Conservation (phyloP, 305 asterid species). For the Fraxinus sp. region DNA sequence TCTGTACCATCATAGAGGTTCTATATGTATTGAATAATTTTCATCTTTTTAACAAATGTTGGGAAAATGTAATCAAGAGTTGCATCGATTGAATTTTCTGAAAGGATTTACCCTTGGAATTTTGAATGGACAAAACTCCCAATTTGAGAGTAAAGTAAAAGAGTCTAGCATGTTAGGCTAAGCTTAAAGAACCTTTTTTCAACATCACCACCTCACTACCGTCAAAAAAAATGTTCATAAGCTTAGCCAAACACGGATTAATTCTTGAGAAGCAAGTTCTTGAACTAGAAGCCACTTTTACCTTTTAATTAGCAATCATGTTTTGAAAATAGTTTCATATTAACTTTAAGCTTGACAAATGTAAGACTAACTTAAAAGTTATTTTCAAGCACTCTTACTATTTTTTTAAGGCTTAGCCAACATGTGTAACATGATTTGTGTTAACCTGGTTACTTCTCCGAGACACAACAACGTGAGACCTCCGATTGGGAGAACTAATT, state of each 20-base stretch:
- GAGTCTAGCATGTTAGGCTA: neutral
- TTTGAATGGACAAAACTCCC: too few species aligned
- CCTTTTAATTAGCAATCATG: neutral
- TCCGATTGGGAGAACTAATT: neutral
- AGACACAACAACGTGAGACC: neutral
- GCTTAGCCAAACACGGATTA: neutral
- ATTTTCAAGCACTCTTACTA: neutral
- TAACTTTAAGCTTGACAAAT: neutral
- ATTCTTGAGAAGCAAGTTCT: neutral
- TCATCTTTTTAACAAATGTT: neutral
- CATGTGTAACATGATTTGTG: neutral
- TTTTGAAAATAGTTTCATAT: neutral
- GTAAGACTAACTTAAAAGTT: neutral
- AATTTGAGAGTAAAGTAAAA: neutral
- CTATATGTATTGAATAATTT: neutral
- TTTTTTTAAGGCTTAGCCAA: neutral
- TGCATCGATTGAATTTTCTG: neutral
- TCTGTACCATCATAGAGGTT: neutral
- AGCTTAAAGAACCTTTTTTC: neutral
- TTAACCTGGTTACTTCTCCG: neutral
- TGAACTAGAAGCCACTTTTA: neutral
- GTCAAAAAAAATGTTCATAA: neutral
- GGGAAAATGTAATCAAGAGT: neutral
- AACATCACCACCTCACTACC: neutral
- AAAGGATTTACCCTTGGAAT: neutral